Base-by-base conservation (phyloP, 345 rosid genomes). In the Eucalyptus caleyi region DNA sequence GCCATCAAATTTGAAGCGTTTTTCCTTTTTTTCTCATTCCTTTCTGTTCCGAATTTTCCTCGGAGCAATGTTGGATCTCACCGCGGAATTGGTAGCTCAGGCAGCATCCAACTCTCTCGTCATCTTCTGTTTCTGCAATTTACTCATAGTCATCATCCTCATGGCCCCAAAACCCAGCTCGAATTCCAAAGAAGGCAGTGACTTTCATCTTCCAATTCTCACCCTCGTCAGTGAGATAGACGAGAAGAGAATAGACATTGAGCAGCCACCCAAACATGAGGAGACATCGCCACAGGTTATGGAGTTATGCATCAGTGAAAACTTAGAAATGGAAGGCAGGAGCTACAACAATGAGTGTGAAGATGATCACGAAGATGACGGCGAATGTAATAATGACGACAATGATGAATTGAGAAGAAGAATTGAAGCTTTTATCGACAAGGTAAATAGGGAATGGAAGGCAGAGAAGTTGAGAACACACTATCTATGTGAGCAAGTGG, bases 341-440 rank as follows among this genome's bases (percentile, higher is more conserved):
- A n/a, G 32, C 32, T 49, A 72, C 45, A 50, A 37, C 62, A 69
- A 15, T 21, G 24, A 59, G 16, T 49, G 34, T 21, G 60, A 83
- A 30, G 54, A 85, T 50, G 90, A 86, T 34, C 69, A 49, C 2
- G 14, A 59, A 49, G 42, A 65, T 16, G 49, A 85, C 5, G 9
- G 47, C 19, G 30, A 6, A 26, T 89, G 86, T 8, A 91, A 69
- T 2, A 93, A 91, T 21, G 91, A 88, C 37, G 91, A 87, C 2
- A 88, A 92, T 0, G 92, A 95, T 89, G 93, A 94, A 89, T 90
- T 95, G 86, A 91, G 93, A 87, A 95, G 90, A 94, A 92, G 95
- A 91, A 92, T 92, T 9, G 98, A 95, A 89, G 96, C 95, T 82
- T 95, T 96, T 59, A 96, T 95, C 32, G 88, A 89, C 32, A 94